A percentile compares a stretch with the other conserved stretches of the same genome.
These are phyloP conservation scores for Opeltia flavorubescens DNA, from an alignment of 495 filamentous ascomycete species.

Conservation along the genomic window DNA sequence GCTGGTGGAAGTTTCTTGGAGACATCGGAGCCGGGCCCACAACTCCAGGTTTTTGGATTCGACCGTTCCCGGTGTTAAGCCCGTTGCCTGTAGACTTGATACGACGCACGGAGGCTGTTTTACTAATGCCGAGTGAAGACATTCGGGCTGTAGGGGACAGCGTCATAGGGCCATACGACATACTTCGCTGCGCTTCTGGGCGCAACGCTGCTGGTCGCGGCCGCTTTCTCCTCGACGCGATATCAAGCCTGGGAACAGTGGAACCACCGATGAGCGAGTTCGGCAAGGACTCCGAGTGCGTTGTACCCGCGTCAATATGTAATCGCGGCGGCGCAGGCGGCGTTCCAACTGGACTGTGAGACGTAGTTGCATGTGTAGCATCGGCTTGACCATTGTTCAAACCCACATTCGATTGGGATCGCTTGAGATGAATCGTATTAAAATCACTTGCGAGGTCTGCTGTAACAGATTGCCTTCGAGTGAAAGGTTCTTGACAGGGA, in stretches of 20 bases:
- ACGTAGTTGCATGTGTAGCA: conserved; percentile 22
- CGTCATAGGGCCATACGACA: conserved; percentile 26
- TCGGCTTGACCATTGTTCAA: conserved; percentile 20
- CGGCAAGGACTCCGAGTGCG: conserved; percentile 10
- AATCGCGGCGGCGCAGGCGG: conserved; percentile 9
- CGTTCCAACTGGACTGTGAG: conserved; percentile 11
- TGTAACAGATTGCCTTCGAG: conserved; percentile 12
- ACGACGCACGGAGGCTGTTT: conserved; percentile 33
- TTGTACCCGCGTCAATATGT: conserved; percentile 17
- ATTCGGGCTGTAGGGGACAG: conserved; percentile 28
- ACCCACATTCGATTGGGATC: conserved; percentile 6
- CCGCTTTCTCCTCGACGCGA: conserved; percentile 40
- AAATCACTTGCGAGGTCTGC: conserved; percentile 14
- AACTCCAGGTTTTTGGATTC: conserved; percentile 35
- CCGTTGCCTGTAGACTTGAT: conserved; percentile 37
- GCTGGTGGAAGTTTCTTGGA: conserved; percentile 34
- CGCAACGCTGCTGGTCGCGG: conserved; percentile 38
- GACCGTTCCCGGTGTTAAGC: conserved; percentile 35
- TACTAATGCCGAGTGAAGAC: conserved; percentile 22
- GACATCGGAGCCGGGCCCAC: conserved; percentile 31
- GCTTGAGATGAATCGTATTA: conserved; percentile 12
- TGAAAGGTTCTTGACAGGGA: conserved; percentile 3
- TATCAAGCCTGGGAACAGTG: conserved; percentile 20
- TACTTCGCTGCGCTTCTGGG: conserved; percentile 24
- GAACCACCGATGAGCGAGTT: background rate